Percentiles rank a stretch among this genome's conserved stretches.
These are phyloP conservation scores for Xerocomellus chrysenteron DNA, from an alignment of 768 basidiomycete genomes.

Conservation along the genomic window DNA sequence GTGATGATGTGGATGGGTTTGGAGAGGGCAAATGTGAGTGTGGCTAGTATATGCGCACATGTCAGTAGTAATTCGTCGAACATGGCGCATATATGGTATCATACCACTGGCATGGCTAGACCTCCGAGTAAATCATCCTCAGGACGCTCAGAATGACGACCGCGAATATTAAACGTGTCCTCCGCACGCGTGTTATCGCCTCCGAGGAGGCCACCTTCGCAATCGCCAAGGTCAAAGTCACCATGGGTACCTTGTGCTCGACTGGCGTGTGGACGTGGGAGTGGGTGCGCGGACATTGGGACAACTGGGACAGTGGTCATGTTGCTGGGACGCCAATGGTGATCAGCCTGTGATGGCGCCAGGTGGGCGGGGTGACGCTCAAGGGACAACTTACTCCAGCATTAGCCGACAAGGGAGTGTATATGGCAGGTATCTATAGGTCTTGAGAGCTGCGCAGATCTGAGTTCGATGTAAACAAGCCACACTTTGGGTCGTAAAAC, in stretches of 20 bases:
- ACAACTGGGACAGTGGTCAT: too few species aligned
- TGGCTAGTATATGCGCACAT: conserved; percentile 2
- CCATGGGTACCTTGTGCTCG: conserved; percentile 34
- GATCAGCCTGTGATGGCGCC: too few species aligned
- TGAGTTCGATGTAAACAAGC: conserved; percentile 27
- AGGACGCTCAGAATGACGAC: conserved; percentile 15
- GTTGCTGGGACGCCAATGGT: too few species aligned
- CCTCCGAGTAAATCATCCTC: conserved; percentile 61
- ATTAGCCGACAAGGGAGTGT: conserved; percentile 34
- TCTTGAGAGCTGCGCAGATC: conserved; percentile 75
- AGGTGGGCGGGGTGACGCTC: too few species aligned
- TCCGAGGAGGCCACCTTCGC: conserved; percentile 41
- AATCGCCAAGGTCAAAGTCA: conserved; percentile 66
- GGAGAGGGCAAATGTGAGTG: conserved; percentile 11
- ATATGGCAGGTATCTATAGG: conserved; percentile 75
- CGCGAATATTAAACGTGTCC: conserved; percentile 10
- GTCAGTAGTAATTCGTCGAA: neutral
- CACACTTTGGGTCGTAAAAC: neutral
- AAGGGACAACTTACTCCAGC: too few species aligned
- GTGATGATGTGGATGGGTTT: conserved; percentile 7
- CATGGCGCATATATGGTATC: neutral
- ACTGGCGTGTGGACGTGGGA: too few species aligned
- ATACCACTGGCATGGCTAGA: conserved; percentile 10
- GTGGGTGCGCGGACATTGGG: too few species aligned
- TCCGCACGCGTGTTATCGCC: conserved; percentile 37